Base-by-base conservation (phyloP, 306 rosid genomes). In the Lablab purpureus region DNA sequence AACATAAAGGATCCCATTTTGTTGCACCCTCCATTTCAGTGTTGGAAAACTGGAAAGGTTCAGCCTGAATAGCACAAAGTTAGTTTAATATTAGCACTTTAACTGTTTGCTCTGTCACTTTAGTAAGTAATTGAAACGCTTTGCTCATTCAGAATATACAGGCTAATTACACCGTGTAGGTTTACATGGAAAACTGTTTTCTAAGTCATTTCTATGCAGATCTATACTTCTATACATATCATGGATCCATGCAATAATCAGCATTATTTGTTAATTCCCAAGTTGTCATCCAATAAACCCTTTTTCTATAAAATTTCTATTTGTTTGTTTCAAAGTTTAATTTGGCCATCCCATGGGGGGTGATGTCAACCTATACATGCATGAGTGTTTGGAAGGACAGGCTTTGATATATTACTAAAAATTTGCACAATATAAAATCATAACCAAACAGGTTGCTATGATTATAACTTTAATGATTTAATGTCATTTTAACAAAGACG, bases 11-110 rank as follows among this genome's bases (percentile, higher is more conserved):
- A 68, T 91, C 91, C 99, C 99, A 94, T 84, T 94, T 94, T 32
- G 99, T 94, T 74, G 87, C 93, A 68, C 97, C 97, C 84, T 94
- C 99, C 99, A 91, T 92, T 77, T 85, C 97, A 64, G 87, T 82
- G 81, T 86, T 91, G 76, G 91, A 77, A 82, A 87, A 80, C 80
- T 86, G 88, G 82, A 86, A 84, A 76, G 88, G 87, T 65, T 86
- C 88, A 60, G 82, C 79, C 92, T 88, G 87, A 81, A 71, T 54
- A 84, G 69, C 18, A 79, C 15, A 62, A n/a, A 76, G 54, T 34
- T 49, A 63, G 54, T 49, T 36, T 22, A 23, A 32, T 37, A 65
- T 81, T 77, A 80, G 72, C 75, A 72, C 46, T 28, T 55, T 2
- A 47, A 69, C 18, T 36, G 43, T 52, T 70, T 75, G 63, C 27